Percentiles rank a stretch among this genome's conserved stretches.
Evolutionary conservation across 23 red algal species (phyloP).

Genomic region (Chondrus crispus): DNA sequence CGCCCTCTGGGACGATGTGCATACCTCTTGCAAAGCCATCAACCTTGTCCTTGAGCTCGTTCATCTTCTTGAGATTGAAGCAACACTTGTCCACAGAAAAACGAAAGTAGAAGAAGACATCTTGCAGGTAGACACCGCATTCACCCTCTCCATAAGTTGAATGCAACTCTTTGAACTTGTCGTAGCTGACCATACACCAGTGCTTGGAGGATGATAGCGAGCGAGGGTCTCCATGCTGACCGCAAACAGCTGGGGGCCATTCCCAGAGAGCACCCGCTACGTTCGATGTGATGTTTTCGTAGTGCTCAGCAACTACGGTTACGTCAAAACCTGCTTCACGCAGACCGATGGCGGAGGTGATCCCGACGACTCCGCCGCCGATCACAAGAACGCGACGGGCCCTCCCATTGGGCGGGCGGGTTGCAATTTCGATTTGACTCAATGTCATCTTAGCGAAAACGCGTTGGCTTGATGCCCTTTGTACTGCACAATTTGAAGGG

Average conservation of each 20-base stretch:
- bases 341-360: conserved; percentile 63
- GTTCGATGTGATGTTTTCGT: neutral
- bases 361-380: conserved; percentile 65
- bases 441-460: too few species aligned
- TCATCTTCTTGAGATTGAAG: neutral
- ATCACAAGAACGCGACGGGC: conserved; percentile 38
- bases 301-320: conserved; percentile 38
- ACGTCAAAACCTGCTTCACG: conserved; percentile 38
- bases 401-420: neutral
- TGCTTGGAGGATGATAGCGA: neutral
- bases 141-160: neutral
- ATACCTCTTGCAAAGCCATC: neutral
- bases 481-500: too few species aligned
- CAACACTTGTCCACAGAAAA: neutral
- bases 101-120: neutral
- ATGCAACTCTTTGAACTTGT: neutral
- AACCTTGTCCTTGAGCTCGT: neutral
- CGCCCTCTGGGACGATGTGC: neutral
- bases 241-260: neutral
- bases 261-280: neutral
- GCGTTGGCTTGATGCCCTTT: too few species aligned
- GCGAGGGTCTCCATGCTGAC: neutral
- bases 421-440: too few species aligned
- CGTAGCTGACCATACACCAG: neutral
- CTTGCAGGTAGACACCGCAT: neutral